phyloP scores from a whole-genome alignment of 164 flowering plant genomes.

The Aristolochia fimbriata region DNA sequence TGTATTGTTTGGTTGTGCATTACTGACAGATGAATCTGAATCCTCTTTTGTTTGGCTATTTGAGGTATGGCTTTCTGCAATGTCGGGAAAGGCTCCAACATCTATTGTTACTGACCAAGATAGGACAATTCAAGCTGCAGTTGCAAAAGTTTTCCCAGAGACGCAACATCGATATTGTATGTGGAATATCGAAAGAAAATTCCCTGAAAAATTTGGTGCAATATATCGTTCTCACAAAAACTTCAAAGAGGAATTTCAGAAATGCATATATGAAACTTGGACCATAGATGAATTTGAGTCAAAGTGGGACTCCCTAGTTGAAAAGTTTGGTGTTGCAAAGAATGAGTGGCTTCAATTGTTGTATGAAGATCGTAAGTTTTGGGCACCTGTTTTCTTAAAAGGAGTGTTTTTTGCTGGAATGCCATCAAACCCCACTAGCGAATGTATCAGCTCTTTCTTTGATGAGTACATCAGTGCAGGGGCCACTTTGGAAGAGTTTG shows the following conservation, averaged over 20 bases:
- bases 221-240: constrained; percentile 33
- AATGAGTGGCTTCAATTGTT: constrained; percentile 57
- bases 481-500: constrained; percentile 36
- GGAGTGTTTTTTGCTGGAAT: constrained; percentile 52
- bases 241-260: constrained; percentile 16
- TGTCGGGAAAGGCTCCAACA: constrained; percentile 42
- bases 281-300: constrained; percentile 1
- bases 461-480: constrained; percentile 67
- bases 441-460: constrained; percentile 38
- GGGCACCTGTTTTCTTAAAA: constrained; percentile 55
- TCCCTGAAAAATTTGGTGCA: constrained; percentile 46
- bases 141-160: constrained; percentile 41
- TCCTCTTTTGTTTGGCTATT: constrained; percentile 57
- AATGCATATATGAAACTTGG: neutral
- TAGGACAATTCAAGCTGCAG: constrained; percentile 36
- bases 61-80: constrained; percentile 55
- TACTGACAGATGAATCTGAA: constrained; percentile 50
- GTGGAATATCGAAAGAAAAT: constrained; percentile 56
- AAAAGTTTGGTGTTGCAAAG: constrained; percentile 38
- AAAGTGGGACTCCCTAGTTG: constrained; percentile 14
- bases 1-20: constrained; percentile 57
- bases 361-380: constrained; percentile 37
- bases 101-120: constrained; percentile 53
- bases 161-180: constrained; percentile 49
- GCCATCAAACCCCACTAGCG: constrained; percentile 29